phyloP scores from a whole-genome alignment of 2,329 filamentous ascomycete species.

The Aspergillus alliaceus region DNA sequence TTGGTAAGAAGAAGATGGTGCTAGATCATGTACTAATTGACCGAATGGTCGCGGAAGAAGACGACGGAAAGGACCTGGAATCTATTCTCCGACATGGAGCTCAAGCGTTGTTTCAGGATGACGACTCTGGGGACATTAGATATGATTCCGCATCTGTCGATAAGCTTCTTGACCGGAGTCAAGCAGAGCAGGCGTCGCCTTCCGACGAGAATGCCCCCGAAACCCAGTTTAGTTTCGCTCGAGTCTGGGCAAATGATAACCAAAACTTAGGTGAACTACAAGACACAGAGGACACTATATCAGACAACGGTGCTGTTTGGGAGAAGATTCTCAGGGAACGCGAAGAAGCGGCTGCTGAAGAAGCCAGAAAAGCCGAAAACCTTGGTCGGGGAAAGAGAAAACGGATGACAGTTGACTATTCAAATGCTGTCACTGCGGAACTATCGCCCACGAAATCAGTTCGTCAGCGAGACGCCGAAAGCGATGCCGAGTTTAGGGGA shows the following conservation, averaged over 20 bases:
- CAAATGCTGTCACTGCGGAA: constrained; percentile 15
- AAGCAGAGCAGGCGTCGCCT: constrained; percentile 69
- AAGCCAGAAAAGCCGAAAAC: constrained; percentile 70
- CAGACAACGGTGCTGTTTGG: constrained; percentile 72
- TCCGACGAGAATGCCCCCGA: constrained; percentile 68
- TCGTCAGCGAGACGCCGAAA: constrained; percentile 18
- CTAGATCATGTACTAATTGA: constrained; percentile 94
- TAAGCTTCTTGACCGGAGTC: constrained; percentile 81
- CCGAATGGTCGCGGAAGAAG: constrained; percentile 80
- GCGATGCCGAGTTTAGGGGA: constrained; percentile 33
- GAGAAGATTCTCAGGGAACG: constrained; percentile 83
- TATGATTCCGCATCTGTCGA: constrained; percentile 86
- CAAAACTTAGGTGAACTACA: constrained; percentile 65
- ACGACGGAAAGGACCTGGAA: constrained; percentile 76
- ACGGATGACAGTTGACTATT: constrained; percentile 52
- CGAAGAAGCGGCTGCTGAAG: constrained; percentile 73
- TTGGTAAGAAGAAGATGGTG: constrained; percentile 93
- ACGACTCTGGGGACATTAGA: constrained; percentile 67
- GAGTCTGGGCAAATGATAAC: constrained; percentile 87
- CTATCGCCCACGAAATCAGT: constrained; percentile 24
- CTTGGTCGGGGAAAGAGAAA: constrained; percentile 83
- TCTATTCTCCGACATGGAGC: constrained; percentile 87
- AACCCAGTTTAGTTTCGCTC: constrained; percentile 82
- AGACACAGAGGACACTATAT: constrained; percentile 51
- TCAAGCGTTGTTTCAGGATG: constrained; percentile 78